Evolutionary conservation across 2,329 filamentous ascomycete genomes (phyloP).

Genomic region (Sporothrix pseudoabietina): DNA sequence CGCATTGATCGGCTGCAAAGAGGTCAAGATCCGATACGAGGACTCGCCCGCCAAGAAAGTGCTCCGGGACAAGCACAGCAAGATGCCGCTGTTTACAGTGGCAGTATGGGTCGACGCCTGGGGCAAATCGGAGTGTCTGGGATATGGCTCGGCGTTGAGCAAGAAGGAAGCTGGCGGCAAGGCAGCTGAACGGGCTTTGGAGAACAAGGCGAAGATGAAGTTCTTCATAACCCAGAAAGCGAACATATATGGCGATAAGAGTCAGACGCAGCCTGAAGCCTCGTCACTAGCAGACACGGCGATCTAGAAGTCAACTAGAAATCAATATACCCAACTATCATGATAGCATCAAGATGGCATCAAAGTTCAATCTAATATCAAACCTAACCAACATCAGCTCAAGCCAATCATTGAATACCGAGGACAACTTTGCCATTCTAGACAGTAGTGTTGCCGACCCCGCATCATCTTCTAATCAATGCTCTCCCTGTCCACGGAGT

Average conservation of each 20-base stretch:
- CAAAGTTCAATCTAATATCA: background rate
- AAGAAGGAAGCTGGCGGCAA: slow-evolving; percentile 71
- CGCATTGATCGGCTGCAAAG: slow-evolving; percentile 56
- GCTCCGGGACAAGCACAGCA: slow-evolving; percentile 54
- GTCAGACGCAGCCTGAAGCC: background rate
- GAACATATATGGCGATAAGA: slow-evolving; percentile 39
- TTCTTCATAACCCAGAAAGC: slow-evolving; percentile 53
- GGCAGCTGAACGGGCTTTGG: slow-evolving; percentile 65
- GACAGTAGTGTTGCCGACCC: background rate
- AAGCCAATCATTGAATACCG: background rate
- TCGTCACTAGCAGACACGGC: background rate
- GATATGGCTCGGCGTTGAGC: slow-evolving; percentile 62
- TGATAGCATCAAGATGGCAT: background rate
- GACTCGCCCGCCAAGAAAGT: slow-evolving; percentile 56
- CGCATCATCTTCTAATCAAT: slow-evolving; percentile 1
- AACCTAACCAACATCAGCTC: background rate
- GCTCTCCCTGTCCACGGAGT: background rate
- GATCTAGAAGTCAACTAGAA: background rate
- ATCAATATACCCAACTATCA: background rate
- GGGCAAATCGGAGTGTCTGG: slow-evolving; percentile 65
- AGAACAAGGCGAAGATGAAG: slow-evolving; percentile 66
- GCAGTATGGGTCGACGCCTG: slow-evolving; percentile 68
- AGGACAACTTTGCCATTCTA: background rate
- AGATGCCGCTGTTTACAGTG: slow-evolving; percentile 62
- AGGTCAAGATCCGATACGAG: slow-evolving; percentile 63